A percentile compares a stretch with the other conserved stretches of the same genome.
Conservation (phyloP, 345 rosid genomes). For the Dipteronia sinensis region DNA sequence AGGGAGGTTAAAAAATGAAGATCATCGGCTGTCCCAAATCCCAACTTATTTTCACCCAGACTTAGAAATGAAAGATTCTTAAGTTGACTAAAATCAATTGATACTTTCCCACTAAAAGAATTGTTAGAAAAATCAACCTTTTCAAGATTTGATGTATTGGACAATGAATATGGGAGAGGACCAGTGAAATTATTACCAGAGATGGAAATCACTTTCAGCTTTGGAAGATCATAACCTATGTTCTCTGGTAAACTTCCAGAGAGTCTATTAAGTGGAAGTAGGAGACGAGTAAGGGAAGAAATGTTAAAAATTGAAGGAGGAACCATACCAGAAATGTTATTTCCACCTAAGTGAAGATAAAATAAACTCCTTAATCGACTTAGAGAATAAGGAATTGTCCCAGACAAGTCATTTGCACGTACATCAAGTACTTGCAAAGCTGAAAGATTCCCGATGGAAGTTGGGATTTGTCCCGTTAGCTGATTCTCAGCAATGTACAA, state of each 20-base stretch:
- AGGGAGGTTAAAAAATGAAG: no score
- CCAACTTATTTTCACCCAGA: neutral
- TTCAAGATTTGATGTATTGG: constrained; percentile 26
- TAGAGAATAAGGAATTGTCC: constrained; percentile 21
- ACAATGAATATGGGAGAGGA: constrained; percentile 24
- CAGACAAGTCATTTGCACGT: neutral
- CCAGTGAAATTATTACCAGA: neutral
- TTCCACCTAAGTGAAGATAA: neutral
- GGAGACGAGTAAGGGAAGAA: constrained; percentile 1
- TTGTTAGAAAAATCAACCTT: fast-evolving
- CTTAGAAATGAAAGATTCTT: neutral
- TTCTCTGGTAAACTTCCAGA: constrained; percentile 14
- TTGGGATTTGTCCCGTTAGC: constrained; percentile 13
- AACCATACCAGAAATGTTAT: constrained; percentile 17
- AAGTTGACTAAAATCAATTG: neutral
- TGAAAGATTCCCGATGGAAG: constrained; percentile 21
- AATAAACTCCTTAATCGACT: neutral
- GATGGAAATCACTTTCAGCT: neutral
- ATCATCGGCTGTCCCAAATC: neutral
- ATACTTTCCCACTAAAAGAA: constrained; percentile 1
- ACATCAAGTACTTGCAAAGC: neutral
- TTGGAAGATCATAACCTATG: constrained; percentile 23
- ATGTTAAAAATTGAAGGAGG: constrained; percentile 26
- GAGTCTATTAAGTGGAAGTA: no score
- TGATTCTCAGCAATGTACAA: neutral